Conservation (phyloP, 2,329 filamentous ascomycete species). For the Botryosphaeria dothidea region DNA sequence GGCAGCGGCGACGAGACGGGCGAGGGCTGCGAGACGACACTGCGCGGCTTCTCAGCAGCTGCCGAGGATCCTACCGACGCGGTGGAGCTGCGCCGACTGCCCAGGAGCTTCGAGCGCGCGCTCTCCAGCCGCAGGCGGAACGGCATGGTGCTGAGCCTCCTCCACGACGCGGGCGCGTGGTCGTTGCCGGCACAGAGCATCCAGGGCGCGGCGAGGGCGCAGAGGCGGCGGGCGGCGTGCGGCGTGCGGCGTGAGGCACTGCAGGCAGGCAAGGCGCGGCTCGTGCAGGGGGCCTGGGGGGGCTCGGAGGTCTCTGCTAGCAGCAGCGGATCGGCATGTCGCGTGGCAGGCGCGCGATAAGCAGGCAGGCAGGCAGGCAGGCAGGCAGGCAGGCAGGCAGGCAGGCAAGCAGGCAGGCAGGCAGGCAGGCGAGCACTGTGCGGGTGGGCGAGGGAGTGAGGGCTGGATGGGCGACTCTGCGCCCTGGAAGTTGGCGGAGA, state of each 20-base stretch:
- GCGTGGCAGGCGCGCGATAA: slow-evolving; percentile 6
- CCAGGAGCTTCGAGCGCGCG: slow-evolving; percentile 14
- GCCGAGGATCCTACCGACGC: neutral
- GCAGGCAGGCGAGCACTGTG: neutral
- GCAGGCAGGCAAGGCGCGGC: slow-evolving; percentile 3
- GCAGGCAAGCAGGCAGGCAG: neutral
- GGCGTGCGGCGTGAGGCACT: neutral
- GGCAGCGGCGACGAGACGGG: slow-evolving; percentile 7
- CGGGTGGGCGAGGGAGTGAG: neutral
- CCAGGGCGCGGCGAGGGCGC: neutral
- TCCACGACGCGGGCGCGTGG: neutral
- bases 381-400: neutral
- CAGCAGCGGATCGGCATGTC: slow-evolving; percentile 15
- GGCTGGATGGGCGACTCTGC: neutral
- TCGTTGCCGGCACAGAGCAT: slow-evolving; percentile 11
- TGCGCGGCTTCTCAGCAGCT: slow-evolving; percentile 3
- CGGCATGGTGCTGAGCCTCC: neutral
- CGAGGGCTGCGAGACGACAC: neutral
- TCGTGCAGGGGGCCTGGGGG: slow-evolving; percentile 14
- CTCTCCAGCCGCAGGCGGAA: slow-evolving; percentile 13
- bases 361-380: too few species aligned
- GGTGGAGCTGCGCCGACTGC: neutral
- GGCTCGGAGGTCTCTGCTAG: neutral
- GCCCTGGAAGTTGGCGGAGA: neutral
- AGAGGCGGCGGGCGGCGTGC: neutral